Base-by-base conservation (phyloP, 306 rosid genomes). In the Malus asiatica region DNA sequence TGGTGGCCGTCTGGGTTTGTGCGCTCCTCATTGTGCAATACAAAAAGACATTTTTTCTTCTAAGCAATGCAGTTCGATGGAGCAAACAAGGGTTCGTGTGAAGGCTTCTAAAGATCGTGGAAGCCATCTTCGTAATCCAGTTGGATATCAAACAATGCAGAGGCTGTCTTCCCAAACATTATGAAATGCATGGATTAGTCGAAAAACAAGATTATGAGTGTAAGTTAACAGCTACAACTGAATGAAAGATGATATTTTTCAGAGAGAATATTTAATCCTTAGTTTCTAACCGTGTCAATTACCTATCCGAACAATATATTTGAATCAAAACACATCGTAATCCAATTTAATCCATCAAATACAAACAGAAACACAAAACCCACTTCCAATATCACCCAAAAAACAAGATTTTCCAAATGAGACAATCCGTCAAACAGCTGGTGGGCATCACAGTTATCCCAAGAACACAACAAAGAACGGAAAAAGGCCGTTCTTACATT, bases 1-100 rank as follows among this genome's bases (percentile, higher is more conserved):
- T 86, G 33, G 86, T 86, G 40, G 86, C 86, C 61, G 89, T 81
- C 82, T 90, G 93, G 75, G 91, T 71, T 76, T 89, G 92, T 66
- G 87, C 53, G 74, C 86, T 74, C 76, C 88, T 87, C 74, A 89
- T 76, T 20, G 90, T 74, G 80, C 86, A 90, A 72, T 59, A 85
- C 8, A 83, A 77, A 70, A 84, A 68, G 27, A 85, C 80, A 59
- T 78, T 79, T 69, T 75, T 88, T 76, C 74, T 59, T 72, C 82
- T 71, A 65, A 87, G 62, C 7, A 95, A 78, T 52, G 90, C 61
- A 63, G 90, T 55, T 73, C 90, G 85, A 68, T 76, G 66, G 68
- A 88, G 84, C 72, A 82, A 63, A 65, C 87, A 82, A 32, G 91
- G 87, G 69, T 84, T 85, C 59, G 82, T 77, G 68, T 88, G 89